Evolutionary conservation across 202 grass and related monocot genomes (phyloP).

Genomic region (Zizania palustris): DNA sequence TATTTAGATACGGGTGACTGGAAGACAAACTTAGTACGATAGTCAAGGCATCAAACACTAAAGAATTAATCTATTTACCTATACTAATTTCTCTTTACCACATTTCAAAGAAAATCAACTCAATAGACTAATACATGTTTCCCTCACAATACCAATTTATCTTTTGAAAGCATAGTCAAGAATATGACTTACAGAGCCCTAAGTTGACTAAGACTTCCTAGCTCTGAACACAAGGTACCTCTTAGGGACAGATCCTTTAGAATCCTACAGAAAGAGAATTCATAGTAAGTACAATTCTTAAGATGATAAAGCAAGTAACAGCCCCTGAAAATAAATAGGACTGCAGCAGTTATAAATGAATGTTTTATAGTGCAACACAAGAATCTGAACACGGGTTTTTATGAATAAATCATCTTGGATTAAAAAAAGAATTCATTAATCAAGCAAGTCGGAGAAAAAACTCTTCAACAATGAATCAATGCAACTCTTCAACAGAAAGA

Average conservation of each 20-base stretch:
- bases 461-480: constrained; percentile 9
- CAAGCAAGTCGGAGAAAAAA: not conserved
- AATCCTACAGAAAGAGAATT: constrained; percentile 58
- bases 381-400: not conserved
- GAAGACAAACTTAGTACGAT: not conserved
- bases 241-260: constrained; percentile 70
- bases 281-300: constrained; percentile 30
- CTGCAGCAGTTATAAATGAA: constrained; percentile 14
- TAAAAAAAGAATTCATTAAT: not conserved
- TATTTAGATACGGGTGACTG: not conserved
- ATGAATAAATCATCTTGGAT: not conserved
- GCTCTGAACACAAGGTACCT: constrained; percentile 78
- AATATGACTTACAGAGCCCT: constrained; percentile 83
- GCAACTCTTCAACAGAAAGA: constrained; percentile 21
- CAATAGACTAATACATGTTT: constrained; percentile 19
- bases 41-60: not conserved
- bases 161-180: constrained; percentile 21
- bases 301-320: constrained; percentile 37
- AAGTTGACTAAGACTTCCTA: constrained; percentile 71
- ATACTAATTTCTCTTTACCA: not conserved
- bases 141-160: constrained; percentile 12
- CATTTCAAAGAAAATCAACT: not conserved
- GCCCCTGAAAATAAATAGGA: constrained; percentile 14
- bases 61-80: constrained; percentile 2
- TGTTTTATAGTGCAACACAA: not conserved